Conservation (phyloP, 2,329 filamentous ascomycete genomes). For the Talaromyces albobiverticillius region DNA sequence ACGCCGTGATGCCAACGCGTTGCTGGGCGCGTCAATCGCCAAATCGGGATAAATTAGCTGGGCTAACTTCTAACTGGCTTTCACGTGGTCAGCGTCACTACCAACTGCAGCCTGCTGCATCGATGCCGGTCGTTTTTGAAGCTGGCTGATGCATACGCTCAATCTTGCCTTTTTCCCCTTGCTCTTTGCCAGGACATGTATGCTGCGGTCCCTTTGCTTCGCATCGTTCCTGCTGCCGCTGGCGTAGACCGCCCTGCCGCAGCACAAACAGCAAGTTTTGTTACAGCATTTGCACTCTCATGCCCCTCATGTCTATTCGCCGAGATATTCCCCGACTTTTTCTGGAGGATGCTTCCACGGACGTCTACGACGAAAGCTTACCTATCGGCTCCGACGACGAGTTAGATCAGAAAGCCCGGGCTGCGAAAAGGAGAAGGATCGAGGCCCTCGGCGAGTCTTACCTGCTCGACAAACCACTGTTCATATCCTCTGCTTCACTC, state of each 20-base stretch:
- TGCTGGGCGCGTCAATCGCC: neutral
- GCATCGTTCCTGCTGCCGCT: neutral
- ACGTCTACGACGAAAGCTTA: constrained; percentile 25
- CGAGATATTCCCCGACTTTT: constrained; percentile 31
- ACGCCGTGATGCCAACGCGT: neutral
- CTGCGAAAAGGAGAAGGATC: constrained; percentile 41
- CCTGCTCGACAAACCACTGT: constrained; percentile 40
- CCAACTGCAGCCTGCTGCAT: neutral
- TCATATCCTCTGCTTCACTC: constrained; percentile 46
- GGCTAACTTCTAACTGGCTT: neutral
- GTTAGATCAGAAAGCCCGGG: constrained; percentile 27
- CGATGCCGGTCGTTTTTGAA: neutral
- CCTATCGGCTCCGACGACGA: constrained; percentile 40
- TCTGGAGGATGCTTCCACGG: constrained; percentile 31
- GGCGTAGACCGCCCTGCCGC: neutral
- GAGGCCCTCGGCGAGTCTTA: constrained; percentile 42
- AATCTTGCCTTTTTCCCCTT: neutral
- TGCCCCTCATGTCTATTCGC: constrained; percentile 29
- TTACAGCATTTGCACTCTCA: neutral
- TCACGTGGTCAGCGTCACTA: neutral
- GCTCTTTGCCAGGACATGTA: neutral
- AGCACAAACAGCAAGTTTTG: neutral
- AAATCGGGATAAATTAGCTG: neutral
- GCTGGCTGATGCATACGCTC: neutral
- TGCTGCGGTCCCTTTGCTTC: neutral